A percentile compares a stretch with the other conserved stretches of the same genome.
phyloP scores from a whole-genome alignment of 306 rosid species.

The Ormosia emarginata region DNA sequence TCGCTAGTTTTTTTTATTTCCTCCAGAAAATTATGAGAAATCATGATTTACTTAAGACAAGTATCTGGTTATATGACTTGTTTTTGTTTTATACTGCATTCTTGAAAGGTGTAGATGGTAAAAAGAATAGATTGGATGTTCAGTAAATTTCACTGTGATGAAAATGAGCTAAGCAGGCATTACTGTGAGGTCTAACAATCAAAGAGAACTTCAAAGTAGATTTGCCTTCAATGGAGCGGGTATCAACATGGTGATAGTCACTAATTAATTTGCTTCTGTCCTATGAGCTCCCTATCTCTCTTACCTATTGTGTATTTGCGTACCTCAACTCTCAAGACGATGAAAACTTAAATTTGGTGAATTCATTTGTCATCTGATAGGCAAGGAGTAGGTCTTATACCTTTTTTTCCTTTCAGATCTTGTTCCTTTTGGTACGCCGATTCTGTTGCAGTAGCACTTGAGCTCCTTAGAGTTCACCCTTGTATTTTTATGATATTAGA shows the following conservation, averaged over 20 bases:
- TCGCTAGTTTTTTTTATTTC: neutral
- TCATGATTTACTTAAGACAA: neutral
- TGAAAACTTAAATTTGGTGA: neutral
- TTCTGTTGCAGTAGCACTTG: neutral
- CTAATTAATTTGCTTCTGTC: constrained; percentile 14
- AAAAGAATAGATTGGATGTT: neutral
- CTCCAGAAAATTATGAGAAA: neutral
- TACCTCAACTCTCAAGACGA: neutral
- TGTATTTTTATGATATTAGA: neutral
- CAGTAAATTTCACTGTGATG: neutral
- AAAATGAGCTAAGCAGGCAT: neutral
- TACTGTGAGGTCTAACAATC: neutral
- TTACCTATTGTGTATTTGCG: neutral
- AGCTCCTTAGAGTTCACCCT: neutral
- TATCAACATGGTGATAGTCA: neutral
- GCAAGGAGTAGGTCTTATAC: neutral
- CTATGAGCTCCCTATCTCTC: neutral
- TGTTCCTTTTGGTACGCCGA: neutral
- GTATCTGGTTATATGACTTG: neutral
- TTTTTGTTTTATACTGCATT: neutral
- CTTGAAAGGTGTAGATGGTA: neutral
- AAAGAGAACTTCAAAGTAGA: neutral
- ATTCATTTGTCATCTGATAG: neutral
- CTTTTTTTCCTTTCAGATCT: neutral
- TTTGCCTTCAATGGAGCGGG: neutral